Base-by-base conservation (phyloP, 352 stramenopile species). In the Pythium pyrilobum region DNA sequence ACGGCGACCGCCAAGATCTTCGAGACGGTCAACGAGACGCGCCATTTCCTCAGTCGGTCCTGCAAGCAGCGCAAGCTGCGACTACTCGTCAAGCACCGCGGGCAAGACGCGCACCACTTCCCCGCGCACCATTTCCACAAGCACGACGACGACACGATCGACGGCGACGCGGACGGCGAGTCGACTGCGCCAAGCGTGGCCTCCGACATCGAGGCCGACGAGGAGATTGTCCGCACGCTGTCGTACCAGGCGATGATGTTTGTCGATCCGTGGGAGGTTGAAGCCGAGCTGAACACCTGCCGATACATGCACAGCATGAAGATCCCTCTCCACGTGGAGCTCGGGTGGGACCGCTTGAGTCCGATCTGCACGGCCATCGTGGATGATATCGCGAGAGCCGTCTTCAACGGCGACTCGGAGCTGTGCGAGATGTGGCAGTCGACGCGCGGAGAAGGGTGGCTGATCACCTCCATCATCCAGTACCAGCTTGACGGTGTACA, bases 221-320 rank as follows among this genome's bases (percentile, higher is more conserved):
- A 55, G 16, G 43, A 51, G 8, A 31, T 39, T 6, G n/a, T 39
- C 10, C 45, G 40, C 16, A 24, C 39, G 21, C 39, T 64, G 11
- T 20, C 39, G 1, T 56, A 72, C 39, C 71, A 90, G 44, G 74
- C 79, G 15, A 86, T 93, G 61, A 87, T 89, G 74, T 90, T 93
- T 63, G 82, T 93, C 18, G 67, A 87, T 43, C 76, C 78, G 16
- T 93, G 82, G 82, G 80, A 93, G 67, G 71, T 89, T 42, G 82
- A 93, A 33, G 82, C 82, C 1, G 68, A 82, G 32, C 51, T 49
- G 49, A 93, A 83, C 56, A 64, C 79, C 12, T 64, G 66, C 9
- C 63, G 56, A 3, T 91, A 88, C 45, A 86, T 93, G 71, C 73
- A 90, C 48, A 66, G 66, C 38, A 54, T 52, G 34, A 43, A 69